Evolutionary conservation across 805 yeast species (phyloP).

Genomic region (Wickerhamiella bombiphila): DNA sequence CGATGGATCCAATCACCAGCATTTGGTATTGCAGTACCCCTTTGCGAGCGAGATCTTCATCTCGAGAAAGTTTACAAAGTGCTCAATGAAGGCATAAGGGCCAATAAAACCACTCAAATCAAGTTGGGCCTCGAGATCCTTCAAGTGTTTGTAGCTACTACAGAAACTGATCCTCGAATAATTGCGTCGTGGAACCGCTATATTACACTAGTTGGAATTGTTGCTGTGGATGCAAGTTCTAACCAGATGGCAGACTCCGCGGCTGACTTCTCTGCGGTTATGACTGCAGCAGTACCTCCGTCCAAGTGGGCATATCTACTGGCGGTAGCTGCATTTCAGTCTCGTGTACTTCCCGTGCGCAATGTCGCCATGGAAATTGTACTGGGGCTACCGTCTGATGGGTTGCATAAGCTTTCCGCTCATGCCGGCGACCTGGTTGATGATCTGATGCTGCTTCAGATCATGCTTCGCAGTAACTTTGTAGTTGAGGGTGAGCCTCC

Average conservation of each 20-base stretch:
- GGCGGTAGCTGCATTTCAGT: slow-evolving; percentile 52
- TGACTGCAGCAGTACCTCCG: slow-evolving; percentile 55
- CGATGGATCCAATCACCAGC: no score
- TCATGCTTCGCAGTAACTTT: no score
- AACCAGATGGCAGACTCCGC: slow-evolving; percentile 75
- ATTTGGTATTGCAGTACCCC: no score
- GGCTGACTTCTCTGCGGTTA: slow-evolving; percentile 41
- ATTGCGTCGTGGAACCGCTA: slow-evolving; percentile 51
- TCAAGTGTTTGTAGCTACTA: slow-evolving; percentile 4
- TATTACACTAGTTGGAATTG: slow-evolving; percentile 60
- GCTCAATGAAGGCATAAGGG: background rate
- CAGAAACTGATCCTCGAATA: slow-evolving; percentile 6
- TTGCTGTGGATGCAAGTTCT: slow-evolving; percentile 71
- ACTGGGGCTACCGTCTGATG: slow-evolving; percentile 34
- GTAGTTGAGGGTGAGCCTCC: no score
- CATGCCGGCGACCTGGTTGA: no score
- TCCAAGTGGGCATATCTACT: slow-evolving; percentile 58
- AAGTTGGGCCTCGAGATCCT: slow-evolving; percentile 19
- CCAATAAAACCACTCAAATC: background rate
- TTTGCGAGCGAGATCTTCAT: no score
- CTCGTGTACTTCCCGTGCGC: background rate
- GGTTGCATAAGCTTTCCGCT: no score
- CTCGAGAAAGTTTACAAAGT: background rate
- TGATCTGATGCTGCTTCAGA: no score
- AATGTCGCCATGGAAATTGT: slow-evolving; percentile 37